phyloP scores from a whole-genome alignment of 495 filamentous ascomycete genomes.

The Aspergillus kassunensis region DNA sequence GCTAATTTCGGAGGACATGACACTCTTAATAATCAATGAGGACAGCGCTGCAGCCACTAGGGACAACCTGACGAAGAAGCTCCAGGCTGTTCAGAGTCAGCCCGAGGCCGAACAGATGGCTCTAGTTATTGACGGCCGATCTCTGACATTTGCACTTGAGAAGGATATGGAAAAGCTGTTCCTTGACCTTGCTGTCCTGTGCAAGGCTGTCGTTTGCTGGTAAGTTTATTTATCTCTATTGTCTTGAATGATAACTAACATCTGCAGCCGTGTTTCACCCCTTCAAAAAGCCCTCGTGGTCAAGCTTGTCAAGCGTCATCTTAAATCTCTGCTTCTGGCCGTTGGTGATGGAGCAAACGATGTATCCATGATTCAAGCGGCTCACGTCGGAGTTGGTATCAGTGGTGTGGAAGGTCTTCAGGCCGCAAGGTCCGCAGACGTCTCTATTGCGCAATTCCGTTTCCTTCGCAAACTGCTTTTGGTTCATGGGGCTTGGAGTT shows the following conservation, averaged over 20 bases:
- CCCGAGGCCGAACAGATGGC: constrained; percentile 84
- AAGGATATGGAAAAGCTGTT: constrained; percentile 92
- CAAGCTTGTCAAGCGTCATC: constrained; percentile 95
- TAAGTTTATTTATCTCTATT: constrained; percentile 28
- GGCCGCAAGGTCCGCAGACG: constrained; percentile 92
- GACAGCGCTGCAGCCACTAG: constrained; percentile 69
- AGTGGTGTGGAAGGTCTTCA: constrained; percentile 98
- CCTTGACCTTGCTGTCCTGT: constrained; percentile 88
- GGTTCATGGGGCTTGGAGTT: constrained; percentile 96
- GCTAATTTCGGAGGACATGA: constrained; percentile 98
- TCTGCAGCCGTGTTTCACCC: constrained; percentile 81
- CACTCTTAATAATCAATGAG: constrained; percentile 93
- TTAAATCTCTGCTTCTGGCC: constrained; percentile 86
- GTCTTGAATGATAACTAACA: constrained; percentile 11
- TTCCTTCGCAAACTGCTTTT: constrained; percentile 92
- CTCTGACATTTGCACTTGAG: constrained; percentile 89
- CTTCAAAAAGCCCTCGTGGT: constrained; percentile 97
- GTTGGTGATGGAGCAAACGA: constrained; percentile 99
- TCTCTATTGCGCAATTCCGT: constrained; percentile 94
- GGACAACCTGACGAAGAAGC: constrained; percentile 86
- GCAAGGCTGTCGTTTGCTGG: constrained; percentile 98
- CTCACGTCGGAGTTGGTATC: constrained; percentile 97
- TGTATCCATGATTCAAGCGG: constrained; percentile 99
- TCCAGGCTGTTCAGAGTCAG: constrained; percentile 80
- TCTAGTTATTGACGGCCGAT: constrained; percentile 95